Percentiles rank a stretch among this genome's conserved stretches.
phyloP scores from a whole-genome alignment of 2,329 filamentous ascomycete genomes.

The Hypoxylon sp. region DNA sequence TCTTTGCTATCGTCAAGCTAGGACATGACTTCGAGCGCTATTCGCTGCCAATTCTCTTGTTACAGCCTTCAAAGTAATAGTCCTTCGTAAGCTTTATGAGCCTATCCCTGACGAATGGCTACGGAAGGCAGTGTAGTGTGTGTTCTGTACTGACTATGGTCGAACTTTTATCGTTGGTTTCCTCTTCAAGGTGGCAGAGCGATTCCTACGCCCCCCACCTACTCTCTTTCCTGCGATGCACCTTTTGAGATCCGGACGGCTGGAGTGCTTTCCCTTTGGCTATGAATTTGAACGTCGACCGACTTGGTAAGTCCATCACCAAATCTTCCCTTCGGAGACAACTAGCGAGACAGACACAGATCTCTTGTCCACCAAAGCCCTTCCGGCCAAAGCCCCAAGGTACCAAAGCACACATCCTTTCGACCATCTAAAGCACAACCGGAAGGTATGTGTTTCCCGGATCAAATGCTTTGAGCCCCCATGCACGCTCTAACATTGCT shows the following conservation, averaged over 20 bases:
- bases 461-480: slow-evolving; percentile 25
- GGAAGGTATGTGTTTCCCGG: slow-evolving; percentile 20
- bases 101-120: slow-evolving; percentile 64
- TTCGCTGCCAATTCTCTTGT: slow-evolving; percentile 68
- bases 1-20: slow-evolving; percentile 85
- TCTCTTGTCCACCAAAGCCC: slow-evolving; percentile 47
- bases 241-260: slow-evolving; percentile 45
- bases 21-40: slow-evolving; percentile 75
- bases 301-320: slow-evolving; percentile 47
- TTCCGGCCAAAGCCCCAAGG: slow-evolving; percentile 40
- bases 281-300: slow-evolving; percentile 48
- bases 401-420: slow-evolving; percentile 44
- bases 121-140: slow-evolving; percentile 58
- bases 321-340: slow-evolving; percentile 47
- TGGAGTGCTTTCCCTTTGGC: slow-evolving; percentile 47
- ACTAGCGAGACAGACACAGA: slow-evolving; percentile 45
- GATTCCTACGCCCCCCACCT: slow-evolving; percentile 45
- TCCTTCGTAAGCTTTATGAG: slow-evolving; percentile 60
- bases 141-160: slow-evolving; percentile 56
- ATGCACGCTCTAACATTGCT: slow-evolving; percentile 16
- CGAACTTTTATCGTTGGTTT: slow-evolving; percentile 52
- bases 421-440: slow-evolving; percentile 38
- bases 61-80: slow-evolving; percentile 65
- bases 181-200: slow-evolving; percentile 49
- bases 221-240: slow-evolving; percentile 47